Conservation (phyloP, 805 yeast species). For the Kluyveromyces nonfermentans region DNA sequence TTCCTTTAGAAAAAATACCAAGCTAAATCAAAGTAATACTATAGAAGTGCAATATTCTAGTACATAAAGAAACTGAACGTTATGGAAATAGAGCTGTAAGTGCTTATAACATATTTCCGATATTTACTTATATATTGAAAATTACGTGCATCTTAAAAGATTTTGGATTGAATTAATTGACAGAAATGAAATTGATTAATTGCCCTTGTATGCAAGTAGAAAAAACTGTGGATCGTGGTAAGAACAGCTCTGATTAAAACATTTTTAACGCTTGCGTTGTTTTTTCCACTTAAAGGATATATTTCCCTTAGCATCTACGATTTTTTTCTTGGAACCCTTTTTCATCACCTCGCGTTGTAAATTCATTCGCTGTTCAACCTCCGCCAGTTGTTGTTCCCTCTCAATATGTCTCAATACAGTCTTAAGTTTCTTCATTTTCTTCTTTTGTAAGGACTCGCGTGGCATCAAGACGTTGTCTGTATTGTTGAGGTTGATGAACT, state of each 20-base stretch:
- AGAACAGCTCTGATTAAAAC: not conserved
- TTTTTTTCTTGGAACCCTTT: slow-evolving; percentile 77
- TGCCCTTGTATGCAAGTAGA: not conserved
- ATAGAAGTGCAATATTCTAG: too few relatives aligned
- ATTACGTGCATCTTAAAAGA: not conserved
- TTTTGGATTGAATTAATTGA: not conserved
- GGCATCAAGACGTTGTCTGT: slow-evolving; percentile 24
- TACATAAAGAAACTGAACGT: too few relatives aligned
- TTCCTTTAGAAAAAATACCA: too few relatives aligned
- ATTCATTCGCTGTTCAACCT: slow-evolving; percentile 65
- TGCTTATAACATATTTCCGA: too few relatives aligned
- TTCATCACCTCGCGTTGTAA: slow-evolving; percentile 82
- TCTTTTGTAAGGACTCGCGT: slow-evolving; percentile 36
- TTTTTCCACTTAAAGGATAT: slow-evolving; percentile 78
- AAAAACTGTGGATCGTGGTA: not conserved
- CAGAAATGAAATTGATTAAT: not conserved
- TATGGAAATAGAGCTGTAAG: too few relatives aligned
- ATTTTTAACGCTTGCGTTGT: slow-evolving; percentile 45
- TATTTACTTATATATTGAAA: too few relatives aligned
- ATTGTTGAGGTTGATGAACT: slow-evolving; percentile 4
- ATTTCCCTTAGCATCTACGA: slow-evolving; percentile 56
- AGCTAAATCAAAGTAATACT: too few relatives aligned
- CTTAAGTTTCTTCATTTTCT: slow-evolving; percentile 53
- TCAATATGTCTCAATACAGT: slow-evolving; percentile 55
- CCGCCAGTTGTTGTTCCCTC: slow-evolving; percentile 56